Percentiles rank a stretch among this genome's conserved stretches.
These are phyloP conservation scores for Yueomyces sinensis DNA, from an alignment of 805 yeast species.

Conservation along the genomic window DNA sequence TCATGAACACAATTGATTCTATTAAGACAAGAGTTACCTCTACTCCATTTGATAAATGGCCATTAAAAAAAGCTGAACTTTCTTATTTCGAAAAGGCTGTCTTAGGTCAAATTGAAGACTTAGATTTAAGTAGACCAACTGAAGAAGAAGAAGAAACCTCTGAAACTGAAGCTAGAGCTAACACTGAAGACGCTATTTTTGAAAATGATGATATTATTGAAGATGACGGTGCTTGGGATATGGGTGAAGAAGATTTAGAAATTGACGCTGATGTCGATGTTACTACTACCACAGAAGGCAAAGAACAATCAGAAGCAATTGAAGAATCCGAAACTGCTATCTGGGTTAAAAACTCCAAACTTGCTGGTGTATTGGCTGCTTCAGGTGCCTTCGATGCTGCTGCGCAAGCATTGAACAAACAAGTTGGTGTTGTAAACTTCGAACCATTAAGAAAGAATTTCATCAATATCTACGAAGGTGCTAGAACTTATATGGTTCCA, in stretches of 20 bases:
- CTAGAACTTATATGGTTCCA: conserved; percentile 64
- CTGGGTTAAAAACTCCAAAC: conserved; percentile 83
- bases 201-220: conserved; percentile 37
- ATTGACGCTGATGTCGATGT: conserved; percentile 37
- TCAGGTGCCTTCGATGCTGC: conserved; percentile 96
- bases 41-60: conserved; percentile 54
- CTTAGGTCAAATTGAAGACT: conserved; percentile 60
- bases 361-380: conserved; percentile 88
- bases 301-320: conserved; percentile 19
- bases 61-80: conserved; percentile 54
- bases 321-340: conserved; percentile 44
- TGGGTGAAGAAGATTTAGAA: conserved; percentile 68
- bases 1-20: conserved; percentile 26
- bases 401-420: conserved; percentile 81
- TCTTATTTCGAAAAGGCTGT: conserved; percentile 81
- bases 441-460: conserved; percentile 80
- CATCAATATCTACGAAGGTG: conserved; percentile 69
- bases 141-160: conserved; percentile 14
- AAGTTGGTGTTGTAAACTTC: conserved; percentile 74
- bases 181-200: conserved; percentile 27
- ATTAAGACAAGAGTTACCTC: conserved; percentile 39
- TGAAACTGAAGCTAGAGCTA: conserved; percentile 15
- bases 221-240: conserved; percentile 68
- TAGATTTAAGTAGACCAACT: conserved; percentile 32
- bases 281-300: conserved; percentile 31